Conservation (phyloP, 1,284 basidiomycete species). For the Stygiomarasmius scandens region DNA sequence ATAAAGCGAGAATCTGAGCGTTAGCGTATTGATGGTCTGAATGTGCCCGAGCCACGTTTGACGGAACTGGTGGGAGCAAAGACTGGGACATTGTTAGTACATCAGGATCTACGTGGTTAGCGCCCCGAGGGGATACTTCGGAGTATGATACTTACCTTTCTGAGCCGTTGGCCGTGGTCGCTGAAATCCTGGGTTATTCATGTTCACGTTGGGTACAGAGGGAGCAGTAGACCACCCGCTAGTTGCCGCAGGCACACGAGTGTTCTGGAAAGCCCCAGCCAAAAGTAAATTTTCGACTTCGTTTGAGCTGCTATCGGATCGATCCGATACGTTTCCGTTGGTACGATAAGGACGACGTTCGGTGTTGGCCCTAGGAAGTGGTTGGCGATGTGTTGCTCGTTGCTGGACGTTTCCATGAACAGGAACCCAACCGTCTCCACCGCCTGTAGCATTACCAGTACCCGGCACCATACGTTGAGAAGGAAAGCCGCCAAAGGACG, state of each 20-base stretch:
- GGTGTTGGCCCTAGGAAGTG: constrained; percentile 37
- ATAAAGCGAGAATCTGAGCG: background rate
- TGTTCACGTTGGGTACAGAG: constrained; percentile 14
- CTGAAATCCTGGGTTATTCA: background rate
- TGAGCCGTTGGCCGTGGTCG: constrained; percentile 26
- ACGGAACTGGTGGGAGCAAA: constrained; percentile 11
- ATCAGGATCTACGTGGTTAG: background rate
- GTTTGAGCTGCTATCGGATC: constrained; percentile 67
- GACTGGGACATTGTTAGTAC: background rate
- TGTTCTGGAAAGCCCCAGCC: constrained; percentile 13
- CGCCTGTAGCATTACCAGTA: background rate
- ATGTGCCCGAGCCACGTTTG: constrained; percentile 17
- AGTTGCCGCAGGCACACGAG: constrained; percentile 23
- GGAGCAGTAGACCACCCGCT: constrained; percentile 30
- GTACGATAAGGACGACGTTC: constrained; percentile 47
- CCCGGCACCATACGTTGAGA: constrained; percentile 3
- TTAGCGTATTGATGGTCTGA: constrained; percentile 13
- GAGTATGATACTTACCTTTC: constrained; percentile 12
- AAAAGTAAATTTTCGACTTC: constrained; percentile 69
- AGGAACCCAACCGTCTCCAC: constrained; percentile 1
- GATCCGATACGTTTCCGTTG: constrained; percentile 52
- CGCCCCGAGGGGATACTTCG: background rate
- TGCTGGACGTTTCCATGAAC: constrained; percentile 25
- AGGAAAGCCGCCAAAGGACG: constrained; percentile 24
- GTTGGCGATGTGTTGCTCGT: constrained; percentile 46